Evolutionary conservation across 805 yeast species (phyloP).

Genomic region (Komagataella ulmi): DNA sequence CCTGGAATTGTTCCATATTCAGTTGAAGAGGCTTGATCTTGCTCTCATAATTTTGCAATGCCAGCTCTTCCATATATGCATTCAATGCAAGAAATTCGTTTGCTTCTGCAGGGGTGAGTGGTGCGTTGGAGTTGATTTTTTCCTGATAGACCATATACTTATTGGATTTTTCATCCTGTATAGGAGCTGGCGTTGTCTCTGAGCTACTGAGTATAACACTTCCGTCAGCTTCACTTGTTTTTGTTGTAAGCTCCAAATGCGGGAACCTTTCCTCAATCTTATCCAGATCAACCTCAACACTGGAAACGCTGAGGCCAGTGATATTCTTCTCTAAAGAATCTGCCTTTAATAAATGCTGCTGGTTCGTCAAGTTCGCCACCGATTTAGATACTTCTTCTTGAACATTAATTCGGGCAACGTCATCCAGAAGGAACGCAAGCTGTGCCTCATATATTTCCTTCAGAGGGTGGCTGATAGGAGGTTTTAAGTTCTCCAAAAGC

Average conservation of each 20-base stretch:
- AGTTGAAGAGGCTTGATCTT: neutral
- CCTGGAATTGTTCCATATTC: neutral
- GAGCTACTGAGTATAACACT: neutral
- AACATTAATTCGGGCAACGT: constrained; percentile 41
- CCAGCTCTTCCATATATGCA: neutral
- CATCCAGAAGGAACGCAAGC: constrained; percentile 21
- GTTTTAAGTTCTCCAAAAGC: constrained; percentile 12
- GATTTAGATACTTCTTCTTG: constrained; percentile 28
- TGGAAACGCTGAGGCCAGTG: neutral
- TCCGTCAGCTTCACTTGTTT: neutral
- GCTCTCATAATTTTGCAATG: neutral
- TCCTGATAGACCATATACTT: constrained; percentile 1
- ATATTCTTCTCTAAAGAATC: neutral
- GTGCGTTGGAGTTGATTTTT: neutral
- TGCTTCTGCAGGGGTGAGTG: neutral
- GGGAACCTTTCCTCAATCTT: neutral
- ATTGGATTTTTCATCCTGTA: neutral
- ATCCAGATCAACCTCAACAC: neutral
- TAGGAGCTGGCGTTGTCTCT: neutral
- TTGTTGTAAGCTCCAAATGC: neutral
- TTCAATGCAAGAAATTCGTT: neutral
- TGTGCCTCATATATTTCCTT: constrained; percentile 15
- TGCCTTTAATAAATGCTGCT: constrained; percentile 5
- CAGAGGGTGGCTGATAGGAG: constrained; percentile 15
- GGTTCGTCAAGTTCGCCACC: constrained; percentile 16